Conservation (phyloP, 352 stramenopile genomes). For the Globisporangium mamillatum region DNA sequence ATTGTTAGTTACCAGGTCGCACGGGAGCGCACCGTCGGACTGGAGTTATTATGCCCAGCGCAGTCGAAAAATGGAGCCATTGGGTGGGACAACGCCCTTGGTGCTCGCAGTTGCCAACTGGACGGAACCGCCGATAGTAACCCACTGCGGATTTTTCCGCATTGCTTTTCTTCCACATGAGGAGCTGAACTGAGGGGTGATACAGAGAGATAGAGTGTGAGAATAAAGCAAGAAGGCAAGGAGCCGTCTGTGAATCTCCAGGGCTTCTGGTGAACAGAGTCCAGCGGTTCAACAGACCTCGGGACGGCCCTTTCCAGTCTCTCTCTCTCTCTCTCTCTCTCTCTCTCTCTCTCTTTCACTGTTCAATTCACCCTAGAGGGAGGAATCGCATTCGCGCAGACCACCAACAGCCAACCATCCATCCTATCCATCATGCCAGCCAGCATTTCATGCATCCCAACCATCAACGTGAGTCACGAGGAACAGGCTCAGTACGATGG, state of each 20-base stretch:
- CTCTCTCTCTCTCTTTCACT: conserved; percentile 2
- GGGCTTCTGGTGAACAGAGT: not conserved
- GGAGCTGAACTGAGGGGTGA: too few species aligned
- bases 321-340: not conserved
- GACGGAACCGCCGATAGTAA: not conserved
- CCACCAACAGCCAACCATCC: not conserved
- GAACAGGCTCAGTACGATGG: conserved; percentile 16
- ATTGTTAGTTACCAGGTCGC: not conserved
- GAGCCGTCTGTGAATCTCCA: not conserved
- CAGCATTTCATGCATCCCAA: conserved; percentile 11
- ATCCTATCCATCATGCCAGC: not conserved
- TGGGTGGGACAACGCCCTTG: not conserved
- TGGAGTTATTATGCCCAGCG: not conserved
- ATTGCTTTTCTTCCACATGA: not conserved
- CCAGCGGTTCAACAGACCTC: not conserved
- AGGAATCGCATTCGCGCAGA: not conserved
- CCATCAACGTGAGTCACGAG: conserved; percentile 4
- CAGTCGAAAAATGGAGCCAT: conserved; percentile 1
- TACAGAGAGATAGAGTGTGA: not conserved
- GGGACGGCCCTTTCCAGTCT: not conserved
- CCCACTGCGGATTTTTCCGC: conserved; percentile 4
- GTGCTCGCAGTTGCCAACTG: conserved; percentile 10
- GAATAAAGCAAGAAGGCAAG: not conserved
- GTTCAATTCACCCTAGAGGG: not conserved
- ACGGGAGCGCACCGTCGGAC: not conserved